These are phyloP conservation scores for Lophiotrema nucula DNA, from an alignment of 495 filamentous ascomycete species.

Conservation along the genomic window DNA sequence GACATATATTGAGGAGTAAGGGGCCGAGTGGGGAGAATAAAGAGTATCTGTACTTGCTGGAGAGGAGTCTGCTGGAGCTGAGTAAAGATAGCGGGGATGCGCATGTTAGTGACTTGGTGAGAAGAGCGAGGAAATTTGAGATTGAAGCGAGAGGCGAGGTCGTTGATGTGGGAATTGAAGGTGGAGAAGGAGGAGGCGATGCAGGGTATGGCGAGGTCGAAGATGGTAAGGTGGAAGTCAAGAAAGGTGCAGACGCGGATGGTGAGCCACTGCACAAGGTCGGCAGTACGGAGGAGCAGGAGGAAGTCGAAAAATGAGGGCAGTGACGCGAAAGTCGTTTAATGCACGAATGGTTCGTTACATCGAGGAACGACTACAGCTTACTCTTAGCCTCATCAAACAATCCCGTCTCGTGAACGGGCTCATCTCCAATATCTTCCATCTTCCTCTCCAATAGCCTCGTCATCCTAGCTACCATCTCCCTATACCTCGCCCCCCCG, in stretches of 20 bases:
- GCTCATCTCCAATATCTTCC: too few species aligned
- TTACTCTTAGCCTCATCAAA: too few species aligned
- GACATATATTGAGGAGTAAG: slow-evolving; percentile 71
- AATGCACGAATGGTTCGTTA: neutral
- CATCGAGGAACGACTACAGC: too few species aligned
- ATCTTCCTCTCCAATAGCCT: too few species aligned
- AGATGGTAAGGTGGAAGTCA: too few species aligned
- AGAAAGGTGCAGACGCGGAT: slow-evolving; percentile 8
- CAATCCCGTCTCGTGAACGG: too few species aligned
- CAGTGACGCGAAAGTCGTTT: neutral
- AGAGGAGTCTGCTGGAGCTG: slow-evolving; percentile 71
- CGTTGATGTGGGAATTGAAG: slow-evolving; percentile 19
- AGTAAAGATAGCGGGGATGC: slow-evolving; percentile 77
- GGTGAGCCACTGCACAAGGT: slow-evolving; percentile 46
- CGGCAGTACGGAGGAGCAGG: slow-evolving; percentile 52
- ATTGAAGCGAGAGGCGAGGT: slow-evolving; percentile 10
- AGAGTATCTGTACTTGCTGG: slow-evolving; percentile 84
- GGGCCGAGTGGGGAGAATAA: slow-evolving; percentile 89
- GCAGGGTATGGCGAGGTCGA: too few species aligned
- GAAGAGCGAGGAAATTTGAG: slow-evolving; percentile 57
- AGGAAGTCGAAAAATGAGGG: slow-evolving; percentile 27
- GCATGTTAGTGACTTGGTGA: slow-evolving; percentile 66
- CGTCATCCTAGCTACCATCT: too few species aligned
- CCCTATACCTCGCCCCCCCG: too few species aligned
- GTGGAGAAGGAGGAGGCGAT: slow-evolving; percentile 8